A percentile compares a stretch with the other conserved stretches of the same genome.
Conservation (phyloP, 2,329 filamentous ascomycete species). For the Polychaeton citri region DNA sequence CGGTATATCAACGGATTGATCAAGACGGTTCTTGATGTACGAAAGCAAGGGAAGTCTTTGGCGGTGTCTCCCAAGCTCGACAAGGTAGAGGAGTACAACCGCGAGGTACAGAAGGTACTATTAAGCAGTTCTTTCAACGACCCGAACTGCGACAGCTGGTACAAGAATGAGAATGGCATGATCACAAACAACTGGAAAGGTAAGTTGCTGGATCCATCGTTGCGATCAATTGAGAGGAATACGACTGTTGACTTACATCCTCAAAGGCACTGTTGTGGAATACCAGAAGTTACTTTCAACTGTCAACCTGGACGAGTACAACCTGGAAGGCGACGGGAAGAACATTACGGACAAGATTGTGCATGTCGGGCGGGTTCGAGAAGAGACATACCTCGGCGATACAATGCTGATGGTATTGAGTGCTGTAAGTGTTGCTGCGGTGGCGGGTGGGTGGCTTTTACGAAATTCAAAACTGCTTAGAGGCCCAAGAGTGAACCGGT, state of each 20-base stretch:
- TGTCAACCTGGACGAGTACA: conserved; percentile 34
- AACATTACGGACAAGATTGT: conserved; percentile 22
- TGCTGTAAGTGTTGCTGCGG: conserved; percentile 21
- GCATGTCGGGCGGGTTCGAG: conserved; percentile 29
- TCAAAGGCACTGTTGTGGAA: conserved; percentile 34
- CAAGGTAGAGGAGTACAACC: conserved; percentile 32
- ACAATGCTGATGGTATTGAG: conserved; percentile 23
- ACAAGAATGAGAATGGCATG: conserved; percentile 39
- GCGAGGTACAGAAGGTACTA: conserved; percentile 31
- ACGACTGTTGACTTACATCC: neutral
- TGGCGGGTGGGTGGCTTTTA: conserved; percentile 29
- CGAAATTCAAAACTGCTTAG: conserved; percentile 25
- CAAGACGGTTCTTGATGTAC: conserved; percentile 33
- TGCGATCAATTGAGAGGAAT: neutral
- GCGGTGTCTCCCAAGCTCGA: conserved; percentile 31
- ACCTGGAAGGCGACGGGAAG: conserved; percentile 23
- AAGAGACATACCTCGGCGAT: conserved; percentile 31
- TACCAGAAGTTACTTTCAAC: conserved; percentile 37
- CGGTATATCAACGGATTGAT: conserved; percentile 42
- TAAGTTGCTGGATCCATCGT: neutral
- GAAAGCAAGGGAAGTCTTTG: conserved; percentile 26
- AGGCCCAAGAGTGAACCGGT: conserved; percentile 7
- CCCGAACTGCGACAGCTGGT: conserved; percentile 42
- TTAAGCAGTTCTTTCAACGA: conserved; percentile 38
- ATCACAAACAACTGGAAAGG: conserved; percentile 44